These are phyloP conservation scores for Oxalis stricta DNA, from an alignment of 441 rosid genomes.

Conservation along the genomic window DNA sequence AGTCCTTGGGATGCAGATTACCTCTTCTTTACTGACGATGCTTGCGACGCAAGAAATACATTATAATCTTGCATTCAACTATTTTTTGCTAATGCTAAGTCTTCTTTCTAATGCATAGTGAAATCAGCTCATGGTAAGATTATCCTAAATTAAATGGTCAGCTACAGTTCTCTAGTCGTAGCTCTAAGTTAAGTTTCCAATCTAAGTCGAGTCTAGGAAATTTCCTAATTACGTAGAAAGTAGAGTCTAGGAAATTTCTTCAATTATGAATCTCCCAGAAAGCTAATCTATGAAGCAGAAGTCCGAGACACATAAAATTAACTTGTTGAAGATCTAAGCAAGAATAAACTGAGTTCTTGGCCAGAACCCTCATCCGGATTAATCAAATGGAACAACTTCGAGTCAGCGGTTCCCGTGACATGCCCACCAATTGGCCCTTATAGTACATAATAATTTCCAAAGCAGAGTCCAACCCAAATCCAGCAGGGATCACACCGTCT, in stretches of 20 bases:
- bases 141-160: too few species aligned
- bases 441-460: slow-evolving; percentile 60
- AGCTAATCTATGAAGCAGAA: too few species aligned
- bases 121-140: too few species aligned
- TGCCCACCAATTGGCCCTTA: slow-evolving; percentile 80
- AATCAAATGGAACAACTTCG: slow-evolving; percentile 73
- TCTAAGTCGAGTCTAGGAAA: too few species aligned
- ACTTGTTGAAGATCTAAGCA: slow-evolving; percentile 33
- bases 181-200: too few species aligned
- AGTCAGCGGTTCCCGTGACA: slow-evolving; percentile 47
- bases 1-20: slow-evolving; percentile 77
- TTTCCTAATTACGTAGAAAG: too few species aligned
- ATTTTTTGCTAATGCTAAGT: too few species aligned
- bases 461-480: slow-evolving; percentile 23
- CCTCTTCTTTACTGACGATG: slow-evolving; percentile 48
- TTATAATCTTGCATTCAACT: too few species aligned
- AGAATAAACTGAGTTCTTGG: slow-evolving; percentile 76
- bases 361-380: slow-evolving; percentile 49
- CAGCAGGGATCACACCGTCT: slow-evolving; percentile 56
- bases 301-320: slow-evolving; percentile 13
- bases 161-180: too few species aligned
- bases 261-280: too few species aligned
- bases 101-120: too few species aligned
- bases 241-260: too few species aligned
- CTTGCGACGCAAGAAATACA: background rate